Percentiles rank a stretch among this genome's conserved stretches.
Conservation (phyloP, 495 filamentous ascomycete genomes). For the Hypoxylon crocopeplum region DNA sequence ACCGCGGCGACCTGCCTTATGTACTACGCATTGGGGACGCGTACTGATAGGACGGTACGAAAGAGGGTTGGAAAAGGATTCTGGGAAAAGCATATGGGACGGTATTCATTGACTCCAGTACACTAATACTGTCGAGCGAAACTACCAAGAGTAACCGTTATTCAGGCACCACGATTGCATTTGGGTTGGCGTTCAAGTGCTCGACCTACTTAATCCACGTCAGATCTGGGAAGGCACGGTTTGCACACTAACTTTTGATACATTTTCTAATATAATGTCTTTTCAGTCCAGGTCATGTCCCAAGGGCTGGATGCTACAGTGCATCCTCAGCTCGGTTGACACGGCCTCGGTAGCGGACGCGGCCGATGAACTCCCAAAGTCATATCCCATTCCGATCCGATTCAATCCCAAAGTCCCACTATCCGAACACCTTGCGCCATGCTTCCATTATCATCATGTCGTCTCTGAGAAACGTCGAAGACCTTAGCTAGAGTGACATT, state of each 20-base stretch:
- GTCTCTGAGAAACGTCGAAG: background rate
- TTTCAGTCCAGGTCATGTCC: background rate
- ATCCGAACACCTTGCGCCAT: background rate
- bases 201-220: background rate
- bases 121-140: too few relatives aligned
- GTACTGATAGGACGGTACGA: constrained; percentile 8
- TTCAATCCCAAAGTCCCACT: background rate
- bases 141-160: too few relatives aligned
- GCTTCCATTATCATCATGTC: constrained; percentile 1
- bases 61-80: too few relatives aligned
- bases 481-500: constrained; percentile 6
- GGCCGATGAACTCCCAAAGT: too few relatives aligned
- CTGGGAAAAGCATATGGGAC: too few relatives aligned
- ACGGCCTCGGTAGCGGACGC: too few relatives aligned
- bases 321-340: too few relatives aligned
- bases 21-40: constrained; percentile 44
- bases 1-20: constrained; percentile 50
- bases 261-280: constrained; percentile 17
- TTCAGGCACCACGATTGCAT: constrained; percentile 21
- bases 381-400: background rate
- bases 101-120: background rate
- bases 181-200: constrained; percentile 8
- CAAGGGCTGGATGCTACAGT: too few relatives aligned
- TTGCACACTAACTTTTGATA: constrained; percentile 24
- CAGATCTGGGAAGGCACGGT: constrained; percentile 2